Evolutionary conservation across 1,284 basidiomycete species (phyloP).

Genomic region (Malassezia restricta): DNA sequence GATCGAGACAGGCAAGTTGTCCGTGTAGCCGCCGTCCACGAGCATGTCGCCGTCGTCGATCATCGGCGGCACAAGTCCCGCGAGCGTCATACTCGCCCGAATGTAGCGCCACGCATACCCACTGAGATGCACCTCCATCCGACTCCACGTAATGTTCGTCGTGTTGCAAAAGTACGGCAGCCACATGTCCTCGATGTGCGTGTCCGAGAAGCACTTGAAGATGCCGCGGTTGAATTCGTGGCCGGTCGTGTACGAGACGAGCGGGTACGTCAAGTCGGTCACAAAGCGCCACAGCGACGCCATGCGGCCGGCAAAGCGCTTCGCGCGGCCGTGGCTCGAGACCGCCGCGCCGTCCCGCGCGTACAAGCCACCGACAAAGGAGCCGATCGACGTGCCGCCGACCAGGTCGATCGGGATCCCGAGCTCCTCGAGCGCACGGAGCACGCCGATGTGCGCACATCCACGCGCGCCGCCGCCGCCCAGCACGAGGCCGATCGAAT

Average conservation of each 20-base stretch:
- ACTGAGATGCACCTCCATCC: constrained; percentile 93
- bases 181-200: constrained; percentile 90
- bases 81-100: constrained; percentile 95
- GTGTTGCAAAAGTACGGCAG: constrained; percentile 96
- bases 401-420: constrained; percentile 82
- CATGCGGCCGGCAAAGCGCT: constrained; percentile 81
- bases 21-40: constrained; percentile 35
- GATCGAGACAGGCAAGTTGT: constrained; percentile 58
- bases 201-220: constrained; percentile 24
- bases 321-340: constrained; percentile 71
- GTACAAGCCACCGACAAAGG: constrained; percentile 85
- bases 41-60: constrained; percentile 76
- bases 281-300: constrained; percentile 85
- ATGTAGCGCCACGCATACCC: constrained; percentile 58
- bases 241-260: constrained; percentile 94
- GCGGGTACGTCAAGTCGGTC: constrained; percentile 89
- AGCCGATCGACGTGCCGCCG: constrained; percentile 73
- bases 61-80: constrained; percentile 82
- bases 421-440: constrained; percentile 79
- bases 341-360: constrained; percentile 84
- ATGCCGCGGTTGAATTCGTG: constrained; percentile 42
- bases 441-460: constrained; percentile 78
- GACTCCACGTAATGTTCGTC: constrained; percentile 92
- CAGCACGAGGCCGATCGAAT: constrained; percentile 82
- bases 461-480: constrained; percentile 93